Conservation (phyloP, 2,329 filamentous ascomycete species). For the Aspergillus neoniger region DNA sequence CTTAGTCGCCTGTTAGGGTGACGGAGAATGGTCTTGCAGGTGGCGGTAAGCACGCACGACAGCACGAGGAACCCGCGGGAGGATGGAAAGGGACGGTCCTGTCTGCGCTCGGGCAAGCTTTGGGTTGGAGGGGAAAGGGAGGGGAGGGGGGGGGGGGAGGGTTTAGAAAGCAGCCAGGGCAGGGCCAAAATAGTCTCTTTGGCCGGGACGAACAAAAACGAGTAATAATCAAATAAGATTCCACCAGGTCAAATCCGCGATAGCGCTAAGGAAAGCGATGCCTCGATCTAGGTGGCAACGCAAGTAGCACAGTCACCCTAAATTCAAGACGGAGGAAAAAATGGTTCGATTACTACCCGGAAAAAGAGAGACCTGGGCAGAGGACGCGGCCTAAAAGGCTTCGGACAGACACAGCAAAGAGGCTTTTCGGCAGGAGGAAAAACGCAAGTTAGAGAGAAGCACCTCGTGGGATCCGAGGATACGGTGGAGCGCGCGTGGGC, state of each 20-base stretch:
- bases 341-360: constrained; percentile 29
- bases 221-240: constrained; percentile 23
- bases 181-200: constrained; percentile 15
- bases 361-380: constrained; percentile 30
- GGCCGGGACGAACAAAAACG: constrained; percentile 18
- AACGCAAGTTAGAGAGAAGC: constrained; percentile 24
- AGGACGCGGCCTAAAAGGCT: constrained; percentile 36
- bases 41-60: constrained; percentile 34
- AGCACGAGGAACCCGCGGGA: constrained; percentile 39
- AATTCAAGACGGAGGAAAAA: constrained; percentile 28
- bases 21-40: constrained; percentile 41
- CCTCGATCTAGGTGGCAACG: constrained; percentile 29
- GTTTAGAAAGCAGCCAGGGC: constrained; percentile 25
- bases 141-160: constrained; percentile 19
- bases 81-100: constrained; percentile 25
- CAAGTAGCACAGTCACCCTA: constrained; percentile 27
- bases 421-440: constrained; percentile 31
- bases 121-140: constrained; percentile 15
- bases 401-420: constrained; percentile 21
- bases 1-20: constrained; percentile 41
- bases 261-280: constrained; percentile 27
- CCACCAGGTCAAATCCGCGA: constrained; percentile 26
- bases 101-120: constrained; percentile 24
- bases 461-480: constrained; percentile 45
- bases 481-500: constrained; percentile 36